Evolutionary conservation across 1,139 yeast species (phyloP).

Genomic region (Hemisphaericaspora subhashii): DNA sequence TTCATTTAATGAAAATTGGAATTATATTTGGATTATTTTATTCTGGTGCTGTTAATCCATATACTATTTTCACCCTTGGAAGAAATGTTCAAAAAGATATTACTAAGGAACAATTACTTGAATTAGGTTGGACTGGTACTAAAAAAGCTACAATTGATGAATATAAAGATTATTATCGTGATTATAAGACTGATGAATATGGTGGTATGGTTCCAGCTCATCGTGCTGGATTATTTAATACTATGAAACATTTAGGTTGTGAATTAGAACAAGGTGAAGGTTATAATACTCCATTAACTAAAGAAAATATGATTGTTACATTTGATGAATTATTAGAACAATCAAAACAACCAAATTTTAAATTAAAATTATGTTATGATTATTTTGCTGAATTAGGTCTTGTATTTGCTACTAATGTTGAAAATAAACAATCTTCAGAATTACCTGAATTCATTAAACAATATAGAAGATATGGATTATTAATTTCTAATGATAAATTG

Average conservation of each 20-base stretch:
- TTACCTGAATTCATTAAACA: slow-evolving; percentile 45
- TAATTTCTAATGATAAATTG: slow-evolving; percentile 46
- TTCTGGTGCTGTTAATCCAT: slow-evolving; percentile 79
- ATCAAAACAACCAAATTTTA: slow-evolving; percentile 24
- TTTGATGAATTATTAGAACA: slow-evolving; percentile 18
- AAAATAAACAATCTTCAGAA: slow-evolving; percentile 30
- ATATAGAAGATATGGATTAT: slow-evolving; percentile 64
- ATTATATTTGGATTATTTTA: slow-evolving; percentile 59
- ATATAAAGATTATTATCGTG: slow-evolving; percentile 71
- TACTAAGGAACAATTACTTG: slow-evolving; percentile 56
- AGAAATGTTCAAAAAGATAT: slow-evolving; percentile 36
- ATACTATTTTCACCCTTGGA: slow-evolving; percentile 28
- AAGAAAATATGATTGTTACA: slow-evolving; percentile 28
- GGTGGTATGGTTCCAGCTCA: slow-evolving; percentile 85
- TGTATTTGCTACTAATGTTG: slow-evolving; percentile 40
- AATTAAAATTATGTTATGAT: slow-evolving; percentile 52
- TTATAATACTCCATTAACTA: slow-evolving; percentile 57
- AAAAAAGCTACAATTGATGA: slow-evolving; percentile 70
- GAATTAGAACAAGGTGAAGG: slow-evolving; percentile 78
- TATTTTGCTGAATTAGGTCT: slow-evolving; percentile 53
- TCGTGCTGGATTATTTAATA: slow-evolving; percentile 65
- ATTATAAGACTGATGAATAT: slow-evolving; percentile 57
- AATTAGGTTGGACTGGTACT: slow-evolving; percentile 91
- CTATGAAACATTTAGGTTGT: slow-evolving; percentile 61
- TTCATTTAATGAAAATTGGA: slow-evolving; percentile 65